phyloP scores from a whole-genome alignment of 441 rosid species.

The Bocquillonia castaneifolia region DNA sequence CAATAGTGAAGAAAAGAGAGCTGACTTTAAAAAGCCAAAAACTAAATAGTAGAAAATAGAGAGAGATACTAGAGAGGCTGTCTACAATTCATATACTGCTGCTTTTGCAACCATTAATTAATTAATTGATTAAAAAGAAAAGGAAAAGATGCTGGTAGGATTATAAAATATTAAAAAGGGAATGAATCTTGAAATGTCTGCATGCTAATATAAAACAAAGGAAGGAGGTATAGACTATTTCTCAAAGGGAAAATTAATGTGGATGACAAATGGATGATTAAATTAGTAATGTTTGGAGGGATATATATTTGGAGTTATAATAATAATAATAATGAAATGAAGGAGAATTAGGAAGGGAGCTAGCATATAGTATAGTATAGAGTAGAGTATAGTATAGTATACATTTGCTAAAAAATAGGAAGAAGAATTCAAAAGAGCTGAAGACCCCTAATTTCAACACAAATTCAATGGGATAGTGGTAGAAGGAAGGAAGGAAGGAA shows the following conservation, averaged over 20 bases:
- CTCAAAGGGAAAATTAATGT: background rate
- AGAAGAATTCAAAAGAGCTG: constrained; percentile 29
- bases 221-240: background rate
- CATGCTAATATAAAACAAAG: background rate
- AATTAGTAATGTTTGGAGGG: background rate
- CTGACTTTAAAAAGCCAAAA: constrained; percentile 13
- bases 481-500: constrained; percentile 12
- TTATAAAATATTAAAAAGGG: too few species aligned
- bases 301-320: background rate
- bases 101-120: background rate
- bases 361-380: background rate
- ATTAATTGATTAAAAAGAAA: background rate
- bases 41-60: background rate
- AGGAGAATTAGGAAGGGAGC: background rate
- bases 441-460: constrained; percentile 24
- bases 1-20: background rate
- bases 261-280: constrained; percentile 21
- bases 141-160: too few species aligned
- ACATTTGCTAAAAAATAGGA: constrained; percentile 30
- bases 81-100: constrained; percentile 15
- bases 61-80: background rate
- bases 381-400: constrained; percentile 16
- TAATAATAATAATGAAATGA: too few species aligned
- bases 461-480: constrained; percentile 22
- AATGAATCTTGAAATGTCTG: background rate